Conservation (phyloP, 495 filamentous ascomycete genomes). For the Hypomontagnella monticulosa region DNA sequence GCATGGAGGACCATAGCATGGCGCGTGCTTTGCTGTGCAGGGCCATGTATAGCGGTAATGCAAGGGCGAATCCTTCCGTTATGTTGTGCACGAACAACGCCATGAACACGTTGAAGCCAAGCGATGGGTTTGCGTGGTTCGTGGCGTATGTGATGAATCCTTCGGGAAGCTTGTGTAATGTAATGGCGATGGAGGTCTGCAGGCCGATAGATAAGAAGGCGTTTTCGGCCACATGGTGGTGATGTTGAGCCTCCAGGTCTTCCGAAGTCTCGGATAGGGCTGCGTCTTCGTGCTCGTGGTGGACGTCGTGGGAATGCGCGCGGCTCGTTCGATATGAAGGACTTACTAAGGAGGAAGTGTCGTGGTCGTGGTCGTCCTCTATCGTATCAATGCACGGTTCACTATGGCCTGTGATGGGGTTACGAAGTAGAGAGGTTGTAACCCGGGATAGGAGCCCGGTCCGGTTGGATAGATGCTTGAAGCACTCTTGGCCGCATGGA, state of each 20-base stretch:
- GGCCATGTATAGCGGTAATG: constrained; percentile 89
- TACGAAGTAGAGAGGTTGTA: constrained; percentile 40
- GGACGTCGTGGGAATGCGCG: constrained; percentile 43
- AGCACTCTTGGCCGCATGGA: constrained; percentile 85
- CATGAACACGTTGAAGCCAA: constrained; percentile 92
- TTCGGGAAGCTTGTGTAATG: constrained; percentile 95
- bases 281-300: constrained; percentile 41
- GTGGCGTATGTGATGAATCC: constrained; percentile 99
- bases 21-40: constrained; percentile 77
- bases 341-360: constrained; percentile 31
- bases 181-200: constrained; percentile 93
- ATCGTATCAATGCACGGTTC: constrained; percentile 34
- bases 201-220: constrained; percentile 91
- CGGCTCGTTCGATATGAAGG: constrained; percentile 44
- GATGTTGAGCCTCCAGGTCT: constrained; percentile 68
- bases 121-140: constrained; percentile 88
- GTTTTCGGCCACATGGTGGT: constrained; percentile 97
- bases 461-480: constrained; percentile 60
- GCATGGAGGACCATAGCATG: constrained; percentile 81
- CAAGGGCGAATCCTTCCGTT: constrained; percentile 94
- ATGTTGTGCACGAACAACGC: constrained; percentile 98
- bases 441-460: constrained; percentile 38
- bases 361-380: constrained; percentile 42
- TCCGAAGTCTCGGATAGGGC: constrained; percentile 44
- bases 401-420: constrained; percentile 26